phyloP scores from a whole-genome alignment of 768 basidiomycete species.

The Albatrellus ellisii region DNA sequence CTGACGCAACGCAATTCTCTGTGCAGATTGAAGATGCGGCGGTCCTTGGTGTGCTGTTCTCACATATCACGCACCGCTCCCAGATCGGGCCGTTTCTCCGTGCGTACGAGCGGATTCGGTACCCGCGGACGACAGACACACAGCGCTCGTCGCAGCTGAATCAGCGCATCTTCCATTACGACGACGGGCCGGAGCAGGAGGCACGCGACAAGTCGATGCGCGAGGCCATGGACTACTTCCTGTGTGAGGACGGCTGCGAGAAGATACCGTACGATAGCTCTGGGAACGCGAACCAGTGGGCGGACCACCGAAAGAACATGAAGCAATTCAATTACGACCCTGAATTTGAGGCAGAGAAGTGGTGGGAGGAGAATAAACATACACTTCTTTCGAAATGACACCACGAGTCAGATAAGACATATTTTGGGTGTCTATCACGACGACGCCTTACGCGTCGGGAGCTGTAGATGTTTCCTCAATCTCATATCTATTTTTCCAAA shows the following conservation, averaged over 20 bases:
- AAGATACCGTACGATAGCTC: background rate
- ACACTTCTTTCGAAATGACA: background rate
- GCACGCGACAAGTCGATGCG: conserved; percentile 16
- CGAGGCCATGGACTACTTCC: conserved; percentile 14
- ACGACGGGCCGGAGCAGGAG: conserved; percentile 17
- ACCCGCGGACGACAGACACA: conserved; percentile 14
- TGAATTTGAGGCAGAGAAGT: conserved; percentile 10
- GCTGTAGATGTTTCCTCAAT: too few species aligned
- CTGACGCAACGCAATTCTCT: too few species aligned
- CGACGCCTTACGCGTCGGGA: too few species aligned
- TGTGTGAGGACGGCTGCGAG: background rate
- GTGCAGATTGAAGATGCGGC: conserved; percentile 17
- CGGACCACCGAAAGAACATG: conserved; percentile 16
- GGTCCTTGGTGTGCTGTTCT: conserved; percentile 17
- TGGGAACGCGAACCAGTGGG: conserved; percentile 19
- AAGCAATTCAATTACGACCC: conserved; percentile 16
- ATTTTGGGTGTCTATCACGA: too few species aligned
- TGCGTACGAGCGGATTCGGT: conserved; percentile 15
- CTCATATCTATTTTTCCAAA: too few species aligned
- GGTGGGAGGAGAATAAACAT: conserved; percentile 28
- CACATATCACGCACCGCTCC: conserved; percentile 12
- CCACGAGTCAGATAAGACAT: too few species aligned
- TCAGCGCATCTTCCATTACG: conserved; percentile 18
- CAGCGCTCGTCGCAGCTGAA: conserved; percentile 16
- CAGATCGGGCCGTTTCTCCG: conserved; percentile 13